phyloP scores from a whole-genome alignment of 148 eudicot genomes.

The Rhododendron vialii region DNA sequence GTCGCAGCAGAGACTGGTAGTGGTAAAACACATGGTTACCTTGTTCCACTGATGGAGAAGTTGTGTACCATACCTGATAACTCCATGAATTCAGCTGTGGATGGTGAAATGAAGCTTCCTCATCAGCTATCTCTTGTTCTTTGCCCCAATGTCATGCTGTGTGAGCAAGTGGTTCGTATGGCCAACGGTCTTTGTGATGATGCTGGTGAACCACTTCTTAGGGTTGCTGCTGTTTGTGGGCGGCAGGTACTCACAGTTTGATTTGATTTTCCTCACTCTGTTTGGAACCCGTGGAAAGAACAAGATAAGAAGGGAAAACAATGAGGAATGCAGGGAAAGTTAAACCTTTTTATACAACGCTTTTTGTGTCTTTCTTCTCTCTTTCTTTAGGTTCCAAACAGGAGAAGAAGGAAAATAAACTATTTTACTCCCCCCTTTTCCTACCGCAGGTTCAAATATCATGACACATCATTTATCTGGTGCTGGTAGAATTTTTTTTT shows the following conservation, averaged over 20 bases:
- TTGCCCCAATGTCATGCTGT: slow-evolving; percentile 93
- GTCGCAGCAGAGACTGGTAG: slow-evolving; percentile 97
- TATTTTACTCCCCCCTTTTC: not conserved
- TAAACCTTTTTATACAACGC: not conserved
- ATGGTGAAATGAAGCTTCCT: slow-evolving; percentile 16
- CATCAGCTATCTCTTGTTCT: slow-evolving; percentile 56
- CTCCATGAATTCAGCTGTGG: slow-evolving; percentile 18
- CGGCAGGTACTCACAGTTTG: slow-evolving; percentile 14
- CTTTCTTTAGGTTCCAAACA: not conserved
- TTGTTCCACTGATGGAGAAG: slow-evolving; percentile 75
- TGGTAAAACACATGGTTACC: slow-evolving; percentile 90
- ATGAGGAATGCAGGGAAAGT: not conserved
- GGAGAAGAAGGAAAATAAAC: not conserved
- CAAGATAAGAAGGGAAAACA: not conserved
- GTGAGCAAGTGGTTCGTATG: slow-evolving; percentile 98
- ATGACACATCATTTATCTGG: not conserved
- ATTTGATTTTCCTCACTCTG: not conserved
- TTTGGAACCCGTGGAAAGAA: not conserved
- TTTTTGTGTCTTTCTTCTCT: not conserved
- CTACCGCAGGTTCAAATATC: not conserved
- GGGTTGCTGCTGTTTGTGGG: slow-evolving; percentile 65
- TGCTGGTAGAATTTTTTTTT: not conserved
- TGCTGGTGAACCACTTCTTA: slow-evolving; percentile 61
- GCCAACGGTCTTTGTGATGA: slow-evolving; percentile 59
- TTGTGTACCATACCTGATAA: slow-evolving; percentile 22